Evolutionary conservation across 2,329 filamentous ascomycete genomes (phyloP).

Genomic region (Claviceps spartinae): DNA sequence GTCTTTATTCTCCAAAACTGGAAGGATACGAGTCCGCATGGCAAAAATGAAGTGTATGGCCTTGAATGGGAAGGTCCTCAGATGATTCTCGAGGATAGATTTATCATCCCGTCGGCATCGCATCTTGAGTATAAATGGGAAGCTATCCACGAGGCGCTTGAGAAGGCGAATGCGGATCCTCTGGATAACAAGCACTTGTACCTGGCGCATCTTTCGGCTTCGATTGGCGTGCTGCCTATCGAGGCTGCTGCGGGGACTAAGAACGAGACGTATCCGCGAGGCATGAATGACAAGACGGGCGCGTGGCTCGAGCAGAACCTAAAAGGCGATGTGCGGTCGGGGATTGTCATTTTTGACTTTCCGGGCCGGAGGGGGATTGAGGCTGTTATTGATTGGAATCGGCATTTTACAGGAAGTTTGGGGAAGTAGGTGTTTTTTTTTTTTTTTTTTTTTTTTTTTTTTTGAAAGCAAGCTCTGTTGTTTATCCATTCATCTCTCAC

Average conservation of each 20-base stretch:
- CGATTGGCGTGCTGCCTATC: conserved; percentile 34
- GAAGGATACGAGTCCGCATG: conserved; percentile 7
- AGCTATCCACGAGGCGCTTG: conserved; percentile 27
- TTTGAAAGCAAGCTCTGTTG: not conserved
- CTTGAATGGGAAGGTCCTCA: conserved; percentile 29
- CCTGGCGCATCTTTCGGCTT: conserved; percentile 33
- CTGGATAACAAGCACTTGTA: conserved; percentile 26
- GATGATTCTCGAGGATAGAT: conserved; percentile 34
- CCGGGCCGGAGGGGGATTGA: conserved; percentile 29
- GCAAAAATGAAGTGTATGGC: conserved; percentile 21
- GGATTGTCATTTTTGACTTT: conserved; percentile 36
- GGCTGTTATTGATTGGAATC: conserved; percentile 28
- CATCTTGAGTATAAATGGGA: conserved; percentile 34
- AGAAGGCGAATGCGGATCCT: conserved; percentile 19
- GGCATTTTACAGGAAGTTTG: conserved; percentile 5
- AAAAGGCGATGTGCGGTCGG: conserved; percentile 20
- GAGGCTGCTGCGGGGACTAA: conserved; percentile 34
- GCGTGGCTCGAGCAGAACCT: conserved; percentile 23
- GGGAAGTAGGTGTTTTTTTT: not conserved
- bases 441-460: not conserved
- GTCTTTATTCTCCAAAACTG: conserved; percentile 37
- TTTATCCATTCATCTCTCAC: not conserved
- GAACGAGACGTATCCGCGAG: conserved; percentile 23
- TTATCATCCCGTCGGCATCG: conserved; percentile 28
- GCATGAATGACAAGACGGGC: conserved; percentile 37